Evolutionary conservation across 1,284 basidiomycete genomes (phyloP), one percentile per base, ranked within the genome.

Genomic region (Austroboletus rostrupii): DNA sequence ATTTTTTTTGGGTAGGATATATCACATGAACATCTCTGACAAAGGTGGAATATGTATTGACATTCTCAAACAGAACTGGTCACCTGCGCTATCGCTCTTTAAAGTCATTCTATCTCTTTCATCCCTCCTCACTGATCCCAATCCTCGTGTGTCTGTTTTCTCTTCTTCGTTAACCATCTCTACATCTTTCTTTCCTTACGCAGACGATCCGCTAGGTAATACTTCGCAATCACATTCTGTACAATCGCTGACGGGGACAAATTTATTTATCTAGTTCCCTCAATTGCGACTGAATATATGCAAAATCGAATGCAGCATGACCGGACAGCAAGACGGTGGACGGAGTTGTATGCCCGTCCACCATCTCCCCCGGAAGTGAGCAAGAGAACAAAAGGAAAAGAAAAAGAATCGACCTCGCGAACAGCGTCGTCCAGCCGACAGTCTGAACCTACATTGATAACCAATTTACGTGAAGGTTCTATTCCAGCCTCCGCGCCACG

Each of bases 11-110:
- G n/a, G 20, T 39, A 91, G 89, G 62, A 91, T 94, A 65, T 94
- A 94, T 64, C 92, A 95, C 62, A 94, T 93, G 87, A 95, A 95
- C 64, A 90, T 95, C 50, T 86, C 86, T 49, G 84, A 87, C 47
- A 78, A 79, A 45, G 85, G 85, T 40, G 76, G 74, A 56, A 81
- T 89, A 46, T 88, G 86, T 61, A 86, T 87, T 56, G 85, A 94
- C 68, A 88, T 93, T 43, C 77, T 94, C 53, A 93, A 95, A 71
- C 79, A 82, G 59, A 88, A 90, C 58, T 95, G 92, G 92, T 92
- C 90, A 1, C 92, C 92, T 2, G 92, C 92, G 1, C 72, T 95
- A 29, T 93, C 91, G 2, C 74, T 95, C 37, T 93, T 90, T 77
- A 95, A 95, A 73, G 88, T 94, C 61, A 84, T 95, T 67, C 79